Base-by-base conservation (phyloP, 169 alveolate genomes). In the Cryptosporidium sp. region DNA sequence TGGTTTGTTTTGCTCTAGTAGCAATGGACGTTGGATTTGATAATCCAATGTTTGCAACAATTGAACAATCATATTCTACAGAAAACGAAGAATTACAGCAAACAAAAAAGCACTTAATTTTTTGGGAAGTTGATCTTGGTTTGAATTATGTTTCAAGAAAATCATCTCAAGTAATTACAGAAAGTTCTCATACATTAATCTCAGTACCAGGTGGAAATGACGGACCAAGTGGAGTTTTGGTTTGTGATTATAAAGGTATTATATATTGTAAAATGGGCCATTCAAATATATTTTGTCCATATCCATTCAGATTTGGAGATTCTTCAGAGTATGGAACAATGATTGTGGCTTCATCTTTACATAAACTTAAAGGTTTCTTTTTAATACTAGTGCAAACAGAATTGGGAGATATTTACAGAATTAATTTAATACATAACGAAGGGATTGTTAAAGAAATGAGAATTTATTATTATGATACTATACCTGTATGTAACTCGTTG, bases 121-220 rank as follows among this genome's bases (percentile, higher is more conserved):
- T 97, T 75, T 99, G 98, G 97, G 99, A 99, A 95, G 96, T 99
- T 98, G 99, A 99, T 93, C 93, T 99, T 53, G 99, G 99, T 8
- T 94, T 98, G 85, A 99, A 99, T 94, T 99, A 98, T 91, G 99
- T 98, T 51, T 95, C 97, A n/a, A 95, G 98, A 91, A 97, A 97
- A 92, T 85, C 94, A 67, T 95, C 97, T 18, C 67, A 70, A 37
- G 75, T 53, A 10, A 69, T 94, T 26, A 86, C 97, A 45, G 98
- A 23, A n/a, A 75, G 42, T 26, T 75, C 99, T 44, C 99, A 97
- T 94, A 75, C 94, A 71, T 92, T 98, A 29, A 94, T 97, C 39
- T 94, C 98, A 29, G 97, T 97, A 16, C 99, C 99, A 10, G 99
- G 98, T 5, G 98, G 97, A 39, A 94, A 94, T 53, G 98, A 97